Evolutionary conservation across 1,139 yeast species (phyloP), one percentile per base, ranked within the genome.

Genomic region (Geotrichum reessii): DNA sequence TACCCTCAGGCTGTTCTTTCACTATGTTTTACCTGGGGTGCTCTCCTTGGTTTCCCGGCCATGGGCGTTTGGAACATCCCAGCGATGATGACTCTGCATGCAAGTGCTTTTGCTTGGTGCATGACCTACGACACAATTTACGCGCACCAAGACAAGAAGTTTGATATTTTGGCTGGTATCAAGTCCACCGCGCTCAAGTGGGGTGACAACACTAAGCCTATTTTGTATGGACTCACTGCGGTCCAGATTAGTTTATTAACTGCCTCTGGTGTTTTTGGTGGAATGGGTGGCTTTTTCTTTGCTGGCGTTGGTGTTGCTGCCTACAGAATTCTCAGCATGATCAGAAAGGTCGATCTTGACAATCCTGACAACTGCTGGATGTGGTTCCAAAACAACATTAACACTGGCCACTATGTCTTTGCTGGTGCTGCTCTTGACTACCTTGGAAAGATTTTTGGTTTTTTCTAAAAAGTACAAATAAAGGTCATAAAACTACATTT

Each of bases 121-220:
- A 87, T 95, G 89, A 85, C 87, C 56, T 95, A 95, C 72, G 99
- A 95, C 72, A 89, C 98, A 2, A 84, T 95, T 49, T 95, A 95
- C 71, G 99, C 99, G 0, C 99, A 95, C 71, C 99, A 95, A 75
- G 99, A 95, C 73, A 95, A 95, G 74, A 75, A 73, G 61, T 95
- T 86, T 68, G 99, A 95, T 72, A 75, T 87, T 57, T 76, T 80
- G 58, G 98, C 96, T 0, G 98, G 98, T 7, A 87, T 95, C 65
- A 91, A 92, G 72, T 89, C 97, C 1, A 90, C 98, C 0, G 99
- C 99, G 3, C 79, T 93, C 66, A 90, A 86, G 4, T 93, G 99
- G 98, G 95, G 95, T 2, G 81, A 81, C 22, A 80, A 81, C 40
- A 82, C 96, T 0, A 90, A 86, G 68, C 81, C 84, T 3, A 82